phyloP scores from a whole-genome alignment of 352 stramenopile species.

The Phytophthora cajani region DNA sequence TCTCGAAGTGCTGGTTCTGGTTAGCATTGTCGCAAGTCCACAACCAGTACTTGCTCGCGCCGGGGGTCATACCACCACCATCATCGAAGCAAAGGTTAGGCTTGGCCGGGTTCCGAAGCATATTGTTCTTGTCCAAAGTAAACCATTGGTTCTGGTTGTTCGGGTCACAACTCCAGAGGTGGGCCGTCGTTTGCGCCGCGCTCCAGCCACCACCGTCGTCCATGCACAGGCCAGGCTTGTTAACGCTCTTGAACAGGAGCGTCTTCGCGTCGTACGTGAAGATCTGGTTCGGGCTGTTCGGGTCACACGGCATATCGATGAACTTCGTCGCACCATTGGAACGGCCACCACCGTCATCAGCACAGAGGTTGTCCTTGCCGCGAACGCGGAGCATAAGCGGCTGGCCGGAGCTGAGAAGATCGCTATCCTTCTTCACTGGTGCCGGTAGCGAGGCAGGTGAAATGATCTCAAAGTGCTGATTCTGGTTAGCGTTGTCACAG shows the following conservation, averaged over 20 bases:
- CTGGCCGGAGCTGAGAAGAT: too few relatives aligned
- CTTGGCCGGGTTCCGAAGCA: neutral
- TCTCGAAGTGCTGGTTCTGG: conserved; percentile 32
- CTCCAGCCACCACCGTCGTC: conserved; percentile 33
- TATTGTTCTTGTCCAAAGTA: conserved; percentile 24
- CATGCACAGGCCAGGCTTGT: conserved; percentile 33
- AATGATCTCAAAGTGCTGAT: conserved; percentile 33
- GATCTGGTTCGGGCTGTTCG: conserved; percentile 31
- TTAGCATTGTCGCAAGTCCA: conserved; percentile 24
- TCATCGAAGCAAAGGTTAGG: conserved; percentile 29
- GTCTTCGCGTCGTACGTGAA: neutral
- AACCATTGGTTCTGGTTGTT: conserved; percentile 39
- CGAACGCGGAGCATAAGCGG: conserved; percentile 25
- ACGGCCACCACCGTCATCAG: conserved; percentile 39
- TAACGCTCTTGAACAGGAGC: conserved; percentile 29
- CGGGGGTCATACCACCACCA: neutral
- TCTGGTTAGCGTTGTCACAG: conserved; percentile 20
- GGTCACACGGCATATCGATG: conserved; percentile 28
- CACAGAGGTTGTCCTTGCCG: conserved; percentile 26
- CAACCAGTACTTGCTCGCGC: neutral
- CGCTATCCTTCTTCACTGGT: too few relatives aligned
- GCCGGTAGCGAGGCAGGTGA: neutral
- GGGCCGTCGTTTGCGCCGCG: neutral
- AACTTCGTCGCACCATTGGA: conserved; percentile 34
- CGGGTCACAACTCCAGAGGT: conserved; percentile 13